Base-by-base conservation (phyloP, 768 basidiomycete genomes). In the Boletus vinaceobasis region DNA sequence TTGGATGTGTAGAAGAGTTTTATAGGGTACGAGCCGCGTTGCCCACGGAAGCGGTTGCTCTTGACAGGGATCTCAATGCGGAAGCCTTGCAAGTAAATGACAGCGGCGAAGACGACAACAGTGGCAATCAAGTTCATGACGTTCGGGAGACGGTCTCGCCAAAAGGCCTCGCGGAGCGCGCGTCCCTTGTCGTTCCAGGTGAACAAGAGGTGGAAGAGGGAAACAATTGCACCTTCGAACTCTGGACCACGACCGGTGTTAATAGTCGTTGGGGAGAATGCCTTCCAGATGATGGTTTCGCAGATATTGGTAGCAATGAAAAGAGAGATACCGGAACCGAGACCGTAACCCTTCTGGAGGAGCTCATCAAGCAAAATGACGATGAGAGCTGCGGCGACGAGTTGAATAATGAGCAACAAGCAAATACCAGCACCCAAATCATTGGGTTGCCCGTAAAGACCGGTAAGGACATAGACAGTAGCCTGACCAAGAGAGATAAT, bases 291-390 rank as follows among this genome's bases (percentile, higher is more conserved):
- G 76, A 99, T 98, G 59, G 89, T 92, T 73, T 99, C 97, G 74
- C 96, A 98, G 64, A 99, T 98, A 80, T 98, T 99, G 77, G 97
- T 98, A 5, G 96, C 97, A 65, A 98, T 97, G 83, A 98, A 98
- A 54, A 98, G 87, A 54, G 94, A 95, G 74, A 99, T 98, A 59
- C 97, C 97, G 5, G 93, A 95, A 54, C 97, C 97, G 59, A 98
- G 91, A 69, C 97, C 96, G 72, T 99, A 98, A 40, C 96, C 97
- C 71, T 98, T 98, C 66, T 98, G 96, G 61, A 99, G 90, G 58
- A 99, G 91, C 73, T 98, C 95, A 69, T 98, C 96, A 62, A 99
- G 91, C 61, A 98, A 86, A 64, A 98, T 93, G 72, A 98, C 97
- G 73, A 99, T 96, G 64, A 98, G 85, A 38, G 93, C 83, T 11